A percentile compares a stretch with the other conserved stretches of the same genome.
phyloP scores from a whole-genome alignment of 345 rosid genomes.

The Clausena lansium region DNA sequence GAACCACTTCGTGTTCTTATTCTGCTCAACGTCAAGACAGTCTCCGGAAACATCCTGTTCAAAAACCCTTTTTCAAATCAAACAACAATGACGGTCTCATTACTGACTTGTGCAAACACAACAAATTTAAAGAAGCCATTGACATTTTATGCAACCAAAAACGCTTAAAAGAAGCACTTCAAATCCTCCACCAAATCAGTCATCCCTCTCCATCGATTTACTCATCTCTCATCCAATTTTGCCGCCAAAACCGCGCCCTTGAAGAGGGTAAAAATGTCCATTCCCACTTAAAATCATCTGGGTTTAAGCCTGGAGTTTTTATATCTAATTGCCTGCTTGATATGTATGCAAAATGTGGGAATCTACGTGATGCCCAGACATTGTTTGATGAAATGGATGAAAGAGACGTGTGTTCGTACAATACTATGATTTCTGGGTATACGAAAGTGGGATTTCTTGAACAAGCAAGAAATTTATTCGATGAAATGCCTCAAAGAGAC shows the following conservation, averaged over 20 bases:
- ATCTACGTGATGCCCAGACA: slow-evolving; percentile 50
- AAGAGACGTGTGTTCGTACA: slow-evolving; percentile 83
- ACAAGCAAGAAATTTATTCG: slow-evolving; percentile 63
- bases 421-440: slow-evolving; percentile 63
- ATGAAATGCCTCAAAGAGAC: slow-evolving; percentile 80
- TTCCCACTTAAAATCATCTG: slow-evolving; percentile 48
- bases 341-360: slow-evolving; percentile 66
- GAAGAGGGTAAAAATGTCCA: slow-evolving; percentile 58
- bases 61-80: slow-evolving; percentile 42
- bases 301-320: slow-evolving; percentile 62
- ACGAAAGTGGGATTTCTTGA: slow-evolving; percentile 47
- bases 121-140: slow-evolving; percentile 60
- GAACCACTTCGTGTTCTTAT: slow-evolving; percentile 15
- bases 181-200: slow-evolving; percentile 44
- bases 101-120: slow-evolving; percentile 39
- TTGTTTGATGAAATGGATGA: slow-evolving; percentile 60
- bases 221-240: slow-evolving; percentile 57
- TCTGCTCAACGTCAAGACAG: slow-evolving; percentile 29
- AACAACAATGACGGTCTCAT: slow-evolving; percentile 32
- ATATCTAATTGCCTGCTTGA: slow-evolving; percentile 64
- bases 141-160: slow-evolving; percentile 52
- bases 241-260: slow-evolving; percentile 46
- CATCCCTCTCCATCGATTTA: slow-evolving; percentile 64
- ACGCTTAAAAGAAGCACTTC: slow-evolving; percentile 55
- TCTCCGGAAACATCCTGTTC: slow-evolving; percentile 4